Percentiles rank a stretch among this genome's conserved stretches.
These are phyloP conservation scores for Scenedesmus sp. DNA, from an alignment of 163 green algal genomes.

Conservation along the genomic window DNA sequence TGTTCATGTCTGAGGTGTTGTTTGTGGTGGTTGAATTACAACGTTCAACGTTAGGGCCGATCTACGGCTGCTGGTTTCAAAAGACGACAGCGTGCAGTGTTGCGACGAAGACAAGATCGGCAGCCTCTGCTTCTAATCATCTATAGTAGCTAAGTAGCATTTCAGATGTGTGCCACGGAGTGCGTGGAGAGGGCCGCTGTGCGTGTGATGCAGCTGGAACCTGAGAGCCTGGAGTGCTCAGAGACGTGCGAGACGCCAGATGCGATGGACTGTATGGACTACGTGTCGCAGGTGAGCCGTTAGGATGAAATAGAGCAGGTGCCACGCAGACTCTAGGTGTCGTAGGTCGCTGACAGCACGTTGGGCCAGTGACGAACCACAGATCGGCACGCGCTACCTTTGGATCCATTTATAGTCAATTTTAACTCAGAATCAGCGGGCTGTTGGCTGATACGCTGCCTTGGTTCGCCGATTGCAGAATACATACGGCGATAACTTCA, in stretches of 20 bases:
- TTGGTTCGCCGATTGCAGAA: neutral
- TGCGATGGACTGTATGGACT: neutral
- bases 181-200: neutral
- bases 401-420: too few species aligned
- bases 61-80: neutral
- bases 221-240: neutral
- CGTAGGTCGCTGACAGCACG: neutral
- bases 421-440: neutral
- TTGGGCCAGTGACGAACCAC: neutral
- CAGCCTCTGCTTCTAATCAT: neutral
- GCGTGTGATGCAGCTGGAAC: neutral
- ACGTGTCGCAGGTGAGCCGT: neutral
- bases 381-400: neutral
- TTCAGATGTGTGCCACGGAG: neutral
- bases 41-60: neutral
- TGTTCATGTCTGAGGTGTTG: neutral
- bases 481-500: neutral
- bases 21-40: too few species aligned
- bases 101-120: neutral
- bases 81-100: neutral
- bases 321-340: neutral
- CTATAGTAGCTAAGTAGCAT: neutral
- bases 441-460: neutral
- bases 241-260: slow-evolving; percentile 4
- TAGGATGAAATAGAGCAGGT: neutral